Evolutionary conservation across 441 rosid species (phyloP).

Genomic region (Geranium incanum): DNA sequence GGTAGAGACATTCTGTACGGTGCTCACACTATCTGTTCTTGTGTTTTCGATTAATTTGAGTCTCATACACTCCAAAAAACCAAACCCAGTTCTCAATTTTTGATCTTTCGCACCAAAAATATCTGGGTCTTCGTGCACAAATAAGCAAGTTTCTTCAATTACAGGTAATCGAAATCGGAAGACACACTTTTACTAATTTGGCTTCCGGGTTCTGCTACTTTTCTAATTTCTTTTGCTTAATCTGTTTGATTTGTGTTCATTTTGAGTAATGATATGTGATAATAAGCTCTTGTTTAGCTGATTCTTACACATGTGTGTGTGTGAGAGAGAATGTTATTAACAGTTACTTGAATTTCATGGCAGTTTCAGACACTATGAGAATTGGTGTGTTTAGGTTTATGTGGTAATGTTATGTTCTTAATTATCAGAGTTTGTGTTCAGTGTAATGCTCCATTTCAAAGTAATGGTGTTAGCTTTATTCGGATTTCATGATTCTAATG

Average conservation of each 20-base stretch:
- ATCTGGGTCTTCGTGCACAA: background rate
- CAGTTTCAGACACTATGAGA: background rate
- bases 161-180: slow-evolving; percentile 3
- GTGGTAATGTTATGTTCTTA: background rate
- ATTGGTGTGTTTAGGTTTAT: background rate
- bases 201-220: no score
- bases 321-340: no score
- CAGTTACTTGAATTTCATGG: background rate
- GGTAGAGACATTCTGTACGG: background rate
- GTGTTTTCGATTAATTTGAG: background rate
- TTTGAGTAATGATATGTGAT: background rate
- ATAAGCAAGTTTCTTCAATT: background rate
- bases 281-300: background rate
- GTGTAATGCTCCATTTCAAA: background rate
- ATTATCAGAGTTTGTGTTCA: background rate
- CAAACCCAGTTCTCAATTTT: background rate
- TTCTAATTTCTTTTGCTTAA: background rate
- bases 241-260: background rate
- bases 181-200: background rate
- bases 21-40: background rate
- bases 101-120: background rate
- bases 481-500: slow-evolving; percentile 9
- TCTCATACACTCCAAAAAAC: background rate
- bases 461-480: background rate
- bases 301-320: background rate